Base-by-base conservation (phyloP, 83 land plant species). In the Diphasiastrum complanatum region DNA sequence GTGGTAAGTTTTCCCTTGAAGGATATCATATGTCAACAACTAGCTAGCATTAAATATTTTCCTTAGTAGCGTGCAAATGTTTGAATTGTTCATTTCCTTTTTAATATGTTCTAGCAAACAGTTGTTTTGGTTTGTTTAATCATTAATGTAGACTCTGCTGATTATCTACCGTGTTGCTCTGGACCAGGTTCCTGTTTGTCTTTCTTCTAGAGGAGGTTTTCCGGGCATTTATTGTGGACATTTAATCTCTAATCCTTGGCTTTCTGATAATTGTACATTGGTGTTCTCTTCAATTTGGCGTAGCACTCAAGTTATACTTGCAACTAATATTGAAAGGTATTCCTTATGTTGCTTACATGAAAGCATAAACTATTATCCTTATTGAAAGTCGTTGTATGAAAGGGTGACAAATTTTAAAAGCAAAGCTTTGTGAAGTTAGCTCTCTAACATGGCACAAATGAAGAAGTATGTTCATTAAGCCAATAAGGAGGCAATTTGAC, bases 131-230 rank as follows among this genome's bases (percentile, higher is more conserved):
- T 56, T 11, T 56, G 30, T 65, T 27, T 43, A 26, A 36, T 58
- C 10, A 57, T 36, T 58, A 14, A 28, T 30, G 22, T 0, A 4
- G 38, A 40, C 12, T 4, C 4, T 34, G 41, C 50, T 66, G 68
- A n/a, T n/a, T n/a, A n/a, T n/a, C n/a, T n/a, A n/a, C n/a, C n/a
- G n/a, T n/a, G n/a, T n/a, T n/a, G n/a, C n/a, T n/a, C n/a, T n/a
- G n/a, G n/a, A n/a, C 20, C 45, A 91, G 98, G 88, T 93, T 52
- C 78, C 96, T 19, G 81, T 83, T 51, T 82, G 83, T 28, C 70
- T 60, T 55, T 71, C 76, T 53, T 48, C 80, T 18, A 70, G 73
- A 36, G 81, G 78, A 45, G 82, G 52, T 41, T 66, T 52, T 34
- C 98, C 98, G 28, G 98, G 98, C 25, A 75, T 93, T 32, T 93